Percentiles rank a stretch among this genome's conserved stretches.
Evolutionary conservation across 2,329 filamentous ascomycete species (phyloP).

Genomic region (Penicillium sp.): DNA sequence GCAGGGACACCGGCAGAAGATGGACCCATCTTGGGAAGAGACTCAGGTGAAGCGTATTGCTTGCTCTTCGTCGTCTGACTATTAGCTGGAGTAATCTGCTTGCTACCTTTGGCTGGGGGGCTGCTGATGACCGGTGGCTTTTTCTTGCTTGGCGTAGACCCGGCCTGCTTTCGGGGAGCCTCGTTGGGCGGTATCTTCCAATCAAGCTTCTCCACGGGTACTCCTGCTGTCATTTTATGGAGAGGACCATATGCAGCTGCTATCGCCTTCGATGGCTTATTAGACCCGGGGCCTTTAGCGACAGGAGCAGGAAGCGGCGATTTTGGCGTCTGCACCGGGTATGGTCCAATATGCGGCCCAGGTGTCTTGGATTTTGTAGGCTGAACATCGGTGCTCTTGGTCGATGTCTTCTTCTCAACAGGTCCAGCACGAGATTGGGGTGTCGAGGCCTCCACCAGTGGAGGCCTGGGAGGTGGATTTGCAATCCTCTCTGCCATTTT

Average conservation of each 20-base stretch:
- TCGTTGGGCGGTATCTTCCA: background rate
- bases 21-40: background rate
- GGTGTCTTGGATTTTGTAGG: background rate
- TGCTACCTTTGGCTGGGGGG: background rate
- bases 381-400: background rate
- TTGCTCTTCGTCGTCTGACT: background rate
- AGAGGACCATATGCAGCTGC: background rate
- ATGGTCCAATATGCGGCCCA: background rate
- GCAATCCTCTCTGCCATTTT: no score
- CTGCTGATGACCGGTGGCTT: background rate
- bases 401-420: background rate
- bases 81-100: background rate
- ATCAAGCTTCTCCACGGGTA: background rate
- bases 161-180: background rate
- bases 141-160: background rate
- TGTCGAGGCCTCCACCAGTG: background rate
- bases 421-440: background rate
- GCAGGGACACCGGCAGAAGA: no score
- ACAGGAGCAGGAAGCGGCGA: background rate
- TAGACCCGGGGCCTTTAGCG: no score
- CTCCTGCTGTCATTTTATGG: background rate
- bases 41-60: background rate
- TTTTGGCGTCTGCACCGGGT: background rate
- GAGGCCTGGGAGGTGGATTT: background rate
- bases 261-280: no score